These are phyloP conservation scores for Cercospora sp. DNA, from an alignment of 2,329 filamentous ascomycete genomes.

Conservation along the genomic window DNA sequence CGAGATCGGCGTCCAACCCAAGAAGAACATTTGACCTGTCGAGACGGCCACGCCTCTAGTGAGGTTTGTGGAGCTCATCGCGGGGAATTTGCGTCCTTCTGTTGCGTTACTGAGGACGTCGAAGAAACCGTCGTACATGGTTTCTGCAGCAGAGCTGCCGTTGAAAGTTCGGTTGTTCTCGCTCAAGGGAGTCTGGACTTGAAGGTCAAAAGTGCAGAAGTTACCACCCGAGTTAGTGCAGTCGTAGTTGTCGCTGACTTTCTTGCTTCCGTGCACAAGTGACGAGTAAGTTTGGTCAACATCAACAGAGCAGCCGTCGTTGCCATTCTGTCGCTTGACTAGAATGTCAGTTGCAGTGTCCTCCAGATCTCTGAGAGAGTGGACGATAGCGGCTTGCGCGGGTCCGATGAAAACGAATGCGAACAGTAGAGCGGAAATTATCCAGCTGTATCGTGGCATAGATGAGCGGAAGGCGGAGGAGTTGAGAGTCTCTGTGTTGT, in stretches of 20 bases:
- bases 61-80: slow-evolving; percentile 16
- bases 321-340: slow-evolving; percentile 8
- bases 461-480: slow-evolving; percentile 3
- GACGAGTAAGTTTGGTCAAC: slow-evolving; percentile 13
- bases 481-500: slow-evolving; percentile 6
- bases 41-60: not conserved
- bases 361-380: slow-evolving; percentile 9
- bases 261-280: not conserved
- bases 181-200: slow-evolving; percentile 9
- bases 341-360: not conserved
- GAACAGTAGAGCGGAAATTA: slow-evolving; percentile 7
- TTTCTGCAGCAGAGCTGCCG: slow-evolving; percentile 18
- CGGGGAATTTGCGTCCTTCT: slow-evolving; percentile 14
- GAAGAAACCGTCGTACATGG: slow-evolving; percentile 20
- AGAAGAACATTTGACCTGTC: not conserved
- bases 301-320: slow-evolving; percentile 6
- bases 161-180: slow-evolving; percentile 23
- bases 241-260: not conserved
- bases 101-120: slow-evolving; percentile 13
- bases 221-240: not conserved
- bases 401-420: slow-evolving; percentile 11
- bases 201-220: not conserved
- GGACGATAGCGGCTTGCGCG: slow-evolving; percentile 11
- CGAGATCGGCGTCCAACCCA: slow-evolving; percentile 6
- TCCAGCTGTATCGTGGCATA: slow-evolving; percentile 10